Base-by-base conservation (phyloP, 208 protist genomes). In the Leishmania tropica region DNA sequence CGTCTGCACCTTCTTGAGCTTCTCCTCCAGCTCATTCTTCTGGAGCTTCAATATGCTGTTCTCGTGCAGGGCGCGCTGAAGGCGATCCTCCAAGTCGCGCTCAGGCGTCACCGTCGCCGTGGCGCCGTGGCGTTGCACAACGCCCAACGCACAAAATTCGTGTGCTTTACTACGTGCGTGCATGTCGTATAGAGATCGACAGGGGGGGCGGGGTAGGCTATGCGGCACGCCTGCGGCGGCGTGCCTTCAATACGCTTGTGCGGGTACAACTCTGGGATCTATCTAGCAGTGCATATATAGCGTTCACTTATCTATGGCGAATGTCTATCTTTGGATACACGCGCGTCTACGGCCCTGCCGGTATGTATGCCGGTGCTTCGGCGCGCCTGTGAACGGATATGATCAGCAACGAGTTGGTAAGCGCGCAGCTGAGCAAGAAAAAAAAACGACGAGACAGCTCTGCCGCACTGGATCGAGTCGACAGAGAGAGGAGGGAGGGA, bases 1-100 rank as follows among this genome's bases (percentile, higher is more conserved):
- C 45, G 90, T 91, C 78, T 93, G 88, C 71, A 95, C 81, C 11
- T 86, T 75, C 45, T 84, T 90, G 11, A 96, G 86, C 82, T 96
- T 96, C 13, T 93, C 91, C 67, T 88, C 80, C 48, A 91, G 73
- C 24, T 94, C 88, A 42, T 87, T 89, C 31, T 85, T 80, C 68
- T 95, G 84, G 19, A 79, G 71, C 79, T 96, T 95, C 11, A 97
- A 89, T 5, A 83, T 77, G 4, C 83, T 60, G 75, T 95, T 95
- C 76, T 96, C 94, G 13, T 96, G 87, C 73, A 94, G 71, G 7
- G 89, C 85, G 31, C 91, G 88, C 81, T 96, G 93, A 48, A 97
- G 88, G 13, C 87, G 85, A 31, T 97, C 93, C 24, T 96, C 92
- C 5, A 84, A 56, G 31, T 89, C 88, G 48, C 75, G 62, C 2